These are phyloP conservation scores for Blastobotrys raffinosifermentans DNA, from an alignment of 1,139 yeast species.

Conservation along the genomic window DNA sequence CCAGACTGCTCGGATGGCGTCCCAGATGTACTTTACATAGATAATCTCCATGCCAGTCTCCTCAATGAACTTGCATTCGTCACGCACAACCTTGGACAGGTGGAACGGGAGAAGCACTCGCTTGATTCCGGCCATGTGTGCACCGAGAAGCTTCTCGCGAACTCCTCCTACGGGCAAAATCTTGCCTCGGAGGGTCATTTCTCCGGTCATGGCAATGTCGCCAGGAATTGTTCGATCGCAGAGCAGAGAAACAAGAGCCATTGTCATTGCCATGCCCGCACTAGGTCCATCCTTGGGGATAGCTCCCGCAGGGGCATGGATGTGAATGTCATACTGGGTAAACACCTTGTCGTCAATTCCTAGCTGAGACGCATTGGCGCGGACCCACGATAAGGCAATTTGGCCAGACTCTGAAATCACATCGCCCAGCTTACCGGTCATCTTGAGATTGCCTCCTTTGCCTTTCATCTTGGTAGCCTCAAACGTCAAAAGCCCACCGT, in stretches of 20 bases:
- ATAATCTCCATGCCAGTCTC: conserved; percentile 41
- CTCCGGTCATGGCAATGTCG: conserved; percentile 89
- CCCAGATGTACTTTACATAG: conserved; percentile 75
- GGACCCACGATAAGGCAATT: conserved; percentile 70
- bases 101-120: conserved; percentile 63
- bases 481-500: conserved; percentile 76
- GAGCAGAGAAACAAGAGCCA: conserved; percentile 68
- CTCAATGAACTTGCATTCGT: conserved; percentile 40
- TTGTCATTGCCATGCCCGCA: conserved; percentile 87
- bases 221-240: conserved; percentile 61
- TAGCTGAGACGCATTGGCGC: conserved; percentile 46
- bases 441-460: conserved; percentile 38
- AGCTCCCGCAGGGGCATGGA: conserved; percentile 89
- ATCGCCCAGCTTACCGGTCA: conserved; percentile 82
- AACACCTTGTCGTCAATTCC: conserved; percentile 33
- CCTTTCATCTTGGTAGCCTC: conserved; percentile 65
- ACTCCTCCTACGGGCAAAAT: conserved; percentile 89
- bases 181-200: conserved; percentile 78
- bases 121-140: conserved; percentile 64
- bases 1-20: conserved; percentile 69
- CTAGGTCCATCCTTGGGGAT: conserved; percentile 90
- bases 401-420: conserved; percentile 79
- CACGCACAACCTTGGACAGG: conserved; percentile 66
- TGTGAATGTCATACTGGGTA: conserved; percentile 58
- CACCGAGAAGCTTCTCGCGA: conserved; percentile 78